Base-by-base conservation (phyloP, 2,329 filamentous ascomycete species). In the Raffaelea ambrosiae region DNA sequence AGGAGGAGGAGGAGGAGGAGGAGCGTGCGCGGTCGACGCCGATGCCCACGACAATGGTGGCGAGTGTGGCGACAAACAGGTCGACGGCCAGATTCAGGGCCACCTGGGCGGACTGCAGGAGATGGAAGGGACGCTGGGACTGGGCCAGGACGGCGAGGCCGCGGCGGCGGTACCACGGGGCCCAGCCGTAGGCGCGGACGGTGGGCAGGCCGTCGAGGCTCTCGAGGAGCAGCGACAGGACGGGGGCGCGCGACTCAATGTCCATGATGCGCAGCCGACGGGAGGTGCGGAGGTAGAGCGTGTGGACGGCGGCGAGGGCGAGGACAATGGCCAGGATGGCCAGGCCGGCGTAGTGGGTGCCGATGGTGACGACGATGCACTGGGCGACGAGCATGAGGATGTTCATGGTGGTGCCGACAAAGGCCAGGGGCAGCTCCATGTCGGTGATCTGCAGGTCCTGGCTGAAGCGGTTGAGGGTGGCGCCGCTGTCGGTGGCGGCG, bases 121-220 rank as follows among this genome's bases (percentile, higher is more conserved):
- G 65, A 53, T 82, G 82, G 40, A 72, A 76, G 0, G 77, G 76
- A 16, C 64, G 60, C 53, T 81, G 77, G 0, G 76, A 77, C 8
- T 60, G 60, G 48, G 80, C 73, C 3, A 81, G 61, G 0, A 77
- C 63, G 4, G 55, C 51, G 14, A 70, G 59, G 47, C 76, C 77
- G 49, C 65, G 66, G 26, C 68, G 55, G 11, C 68, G 60, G 48
- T 70, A 65, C 3, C 59, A 56, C 2, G 61, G 57, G 43, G 70
- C 61, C 76, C 76, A 80, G 3, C 68, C 68, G 51, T 78, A 80
- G 1, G 77, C 72, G 13, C 76, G 68, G n/a, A 77, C 62, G 1
- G 71, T 76, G 1, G 63, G 62, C 3, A 76, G 56, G 0, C 74
- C 74, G 29, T 64, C 20, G 40, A 43, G 59, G 1, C 66, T 68